Conservation (phyloP, 2,329 filamentous ascomycete species). For the Ophiobolus disseminans region DNA sequence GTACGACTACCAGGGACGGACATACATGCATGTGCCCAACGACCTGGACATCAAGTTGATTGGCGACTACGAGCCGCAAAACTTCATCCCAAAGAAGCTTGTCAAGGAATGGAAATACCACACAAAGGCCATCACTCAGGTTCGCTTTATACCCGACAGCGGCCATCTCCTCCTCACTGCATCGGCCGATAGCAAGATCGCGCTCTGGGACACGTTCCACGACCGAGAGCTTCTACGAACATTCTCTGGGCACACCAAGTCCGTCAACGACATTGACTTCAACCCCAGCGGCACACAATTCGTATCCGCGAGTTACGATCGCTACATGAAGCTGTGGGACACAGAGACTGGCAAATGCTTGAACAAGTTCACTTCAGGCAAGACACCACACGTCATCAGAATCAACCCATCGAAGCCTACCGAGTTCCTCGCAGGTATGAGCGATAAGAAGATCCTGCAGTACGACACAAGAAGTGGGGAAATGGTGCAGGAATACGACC, state of each 20-base stretch:
- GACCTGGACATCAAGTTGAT: slow-evolving; percentile 61
- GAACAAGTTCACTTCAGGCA: slow-evolving; percentile 88
- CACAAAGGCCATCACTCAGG: slow-evolving; percentile 82
- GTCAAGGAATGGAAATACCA: slow-evolving; percentile 88
- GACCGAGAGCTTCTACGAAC: slow-evolving; percentile 85
- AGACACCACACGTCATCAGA: slow-evolving; percentile 91
- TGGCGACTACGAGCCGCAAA: slow-evolving; percentile 81
- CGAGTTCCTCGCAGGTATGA: slow-evolving; percentile 96
- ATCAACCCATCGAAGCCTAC: slow-evolving; percentile 88
- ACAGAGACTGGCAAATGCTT: slow-evolving; percentile 92
- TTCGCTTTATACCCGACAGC: slow-evolving; percentile 87
- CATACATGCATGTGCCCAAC: slow-evolving; percentile 96
- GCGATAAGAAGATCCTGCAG: slow-evolving; percentile 98
- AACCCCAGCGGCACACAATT: slow-evolving; percentile 83
- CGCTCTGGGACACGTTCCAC: slow-evolving; percentile 95
- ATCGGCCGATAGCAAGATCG: slow-evolving; percentile 88
- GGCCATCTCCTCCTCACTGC: slow-evolving; percentile 89
- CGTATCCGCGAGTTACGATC: slow-evolving; percentile 89
- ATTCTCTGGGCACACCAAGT: slow-evolving; percentile 90
- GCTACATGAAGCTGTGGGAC: slow-evolving; percentile 97
- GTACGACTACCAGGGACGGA: slow-evolving; percentile 92
- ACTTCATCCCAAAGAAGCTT: slow-evolving; percentile 93
- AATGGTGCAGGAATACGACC: slow-evolving; percentile 95
- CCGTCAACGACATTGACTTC: slow-evolving; percentile 89
- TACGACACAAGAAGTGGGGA: slow-evolving; percentile 87